These are phyloP conservation scores for Schrenkiella parvula DNA, from an alignment of 345 rosid species.

Conservation along the genomic window DNA sequence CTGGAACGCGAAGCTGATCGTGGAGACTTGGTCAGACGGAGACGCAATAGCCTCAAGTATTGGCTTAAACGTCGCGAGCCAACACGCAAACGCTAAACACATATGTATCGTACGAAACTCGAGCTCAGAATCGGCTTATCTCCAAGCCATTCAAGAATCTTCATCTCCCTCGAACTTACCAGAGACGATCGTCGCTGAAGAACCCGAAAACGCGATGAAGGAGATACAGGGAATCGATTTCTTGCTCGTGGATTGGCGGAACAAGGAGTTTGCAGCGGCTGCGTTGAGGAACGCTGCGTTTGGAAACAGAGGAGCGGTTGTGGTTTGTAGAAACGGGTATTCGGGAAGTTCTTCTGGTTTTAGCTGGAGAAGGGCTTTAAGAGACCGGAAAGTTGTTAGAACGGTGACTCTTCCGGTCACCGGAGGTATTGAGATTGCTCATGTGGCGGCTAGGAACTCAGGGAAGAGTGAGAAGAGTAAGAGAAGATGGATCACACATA, in stretches of 20 bases:
- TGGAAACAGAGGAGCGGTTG: conserved; percentile 66
- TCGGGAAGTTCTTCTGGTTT: conserved; percentile 38
- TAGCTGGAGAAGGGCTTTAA: conserved; percentile 54
- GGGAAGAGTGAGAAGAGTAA: conserved; percentile 32
- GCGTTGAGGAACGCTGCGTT: conserved; percentile 54
- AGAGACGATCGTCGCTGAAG: conserved; percentile 51
- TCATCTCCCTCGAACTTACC: conserved; percentile 17
- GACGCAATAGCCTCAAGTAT: conserved; percentile 67
- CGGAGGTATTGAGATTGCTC: conserved; percentile 82
- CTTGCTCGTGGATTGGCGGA: conserved; percentile 70
- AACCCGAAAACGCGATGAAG: conserved; percentile 47
- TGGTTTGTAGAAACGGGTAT: conserved; percentile 77
- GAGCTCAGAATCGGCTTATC: conserved; percentile 47
- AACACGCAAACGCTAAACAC: conserved; percentile 68
- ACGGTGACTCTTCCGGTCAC: conserved; percentile 86
- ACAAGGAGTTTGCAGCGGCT: conserved; percentile 40
- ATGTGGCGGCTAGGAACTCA: conserved; percentile 47
- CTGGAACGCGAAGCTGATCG: conserved; percentile 71
- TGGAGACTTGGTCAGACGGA: conserved; percentile 74
- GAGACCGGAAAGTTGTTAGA: conserved; percentile 49
- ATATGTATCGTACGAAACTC: conserved; percentile 72
- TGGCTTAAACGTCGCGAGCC: conserved; percentile 69
- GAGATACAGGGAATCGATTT: conserved; percentile 61
- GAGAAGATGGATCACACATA: conserved; percentile 75
- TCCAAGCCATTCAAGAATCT: conserved; percentile 38